phyloP scores from a whole-genome alignment of 805 yeast species.

The Kazachstania taianensis region DNA sequence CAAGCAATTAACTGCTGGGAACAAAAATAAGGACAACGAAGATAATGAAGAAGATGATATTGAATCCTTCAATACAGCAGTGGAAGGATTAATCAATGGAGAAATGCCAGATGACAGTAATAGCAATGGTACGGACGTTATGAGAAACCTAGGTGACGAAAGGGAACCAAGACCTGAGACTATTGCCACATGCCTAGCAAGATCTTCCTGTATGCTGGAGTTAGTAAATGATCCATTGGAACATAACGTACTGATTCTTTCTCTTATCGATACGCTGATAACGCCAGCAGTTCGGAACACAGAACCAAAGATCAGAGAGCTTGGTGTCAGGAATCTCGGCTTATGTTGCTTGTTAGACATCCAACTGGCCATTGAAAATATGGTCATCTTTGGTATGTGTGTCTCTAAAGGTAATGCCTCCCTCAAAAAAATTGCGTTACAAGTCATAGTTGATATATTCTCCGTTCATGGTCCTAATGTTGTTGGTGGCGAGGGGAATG shows the following conservation, averaged over 20 bases:
- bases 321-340: slow-evolving; percentile 71
- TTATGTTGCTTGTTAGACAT: slow-evolving; percentile 65
- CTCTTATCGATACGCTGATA: slow-evolving; percentile 67
- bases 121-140: slow-evolving; percentile 3
- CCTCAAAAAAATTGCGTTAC: slow-evolving; percentile 51
- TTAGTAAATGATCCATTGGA: slow-evolving; percentile 54
- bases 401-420: slow-evolving; percentile 57
- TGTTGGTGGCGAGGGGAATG: slow-evolving; percentile 51
- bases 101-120: slow-evolving; percentile 6
- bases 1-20: slow-evolving; percentile 10
- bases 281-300: slow-evolving; percentile 64
- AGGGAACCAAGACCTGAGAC: slow-evolving; percentile 33
- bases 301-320: slow-evolving; percentile 42
- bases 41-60: slow-evolving; percentile 25
- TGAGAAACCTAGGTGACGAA: slow-evolving; percentile 22
- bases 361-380: slow-evolving; percentile 52
- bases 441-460: slow-evolving; percentile 66
- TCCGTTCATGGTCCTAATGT: slow-evolving; percentile 67
- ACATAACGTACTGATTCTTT: slow-evolving; percentile 53
- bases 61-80: slow-evolving; percentile 38
- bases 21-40: slow-evolving; percentile 10
- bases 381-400: slow-evolving; percentile 59
- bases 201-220: slow-evolving; percentile 62
- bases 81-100: slow-evolving; percentile 30
- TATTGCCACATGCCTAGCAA: slow-evolving; percentile 51